phyloP scores from a whole-genome alignment of 306 rosid genomes.

The Rosa lucieae region DNA sequence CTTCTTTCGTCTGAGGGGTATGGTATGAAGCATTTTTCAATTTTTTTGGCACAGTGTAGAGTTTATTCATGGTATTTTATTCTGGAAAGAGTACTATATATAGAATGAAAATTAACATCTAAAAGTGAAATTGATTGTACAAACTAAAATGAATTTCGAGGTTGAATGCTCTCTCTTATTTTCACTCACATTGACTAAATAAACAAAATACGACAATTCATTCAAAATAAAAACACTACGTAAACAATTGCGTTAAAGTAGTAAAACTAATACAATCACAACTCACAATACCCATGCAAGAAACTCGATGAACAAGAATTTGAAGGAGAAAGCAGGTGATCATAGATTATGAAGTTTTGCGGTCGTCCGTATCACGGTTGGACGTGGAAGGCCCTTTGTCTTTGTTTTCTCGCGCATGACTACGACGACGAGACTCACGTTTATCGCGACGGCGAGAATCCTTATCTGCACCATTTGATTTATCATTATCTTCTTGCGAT shows the following conservation, averaged over 20 bases:
- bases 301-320: background rate
- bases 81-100: too few species aligned
- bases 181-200: too few species aligned
- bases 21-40: too few species aligned
- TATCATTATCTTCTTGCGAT: background rate
- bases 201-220: background rate
- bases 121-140: too few species aligned
- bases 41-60: too few species aligned
- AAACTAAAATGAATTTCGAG: too few species aligned
- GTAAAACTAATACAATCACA: background rate
- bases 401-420: background rate
- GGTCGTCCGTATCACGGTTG: background rate
- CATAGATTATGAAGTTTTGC: background rate
- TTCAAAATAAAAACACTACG: too few species aligned
- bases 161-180: too few species aligned
- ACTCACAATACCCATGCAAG: background rate
- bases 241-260: background rate
- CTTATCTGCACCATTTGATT: background rate
- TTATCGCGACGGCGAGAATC: background rate
- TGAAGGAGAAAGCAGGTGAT: background rate
- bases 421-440: background rate
- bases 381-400: background rate
- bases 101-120: too few species aligned
- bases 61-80: too few species aligned
- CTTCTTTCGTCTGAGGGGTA: too few species aligned